Conservation (phyloP, 352 stramenopile genomes). For the Thraustotheca clavata region DNA sequence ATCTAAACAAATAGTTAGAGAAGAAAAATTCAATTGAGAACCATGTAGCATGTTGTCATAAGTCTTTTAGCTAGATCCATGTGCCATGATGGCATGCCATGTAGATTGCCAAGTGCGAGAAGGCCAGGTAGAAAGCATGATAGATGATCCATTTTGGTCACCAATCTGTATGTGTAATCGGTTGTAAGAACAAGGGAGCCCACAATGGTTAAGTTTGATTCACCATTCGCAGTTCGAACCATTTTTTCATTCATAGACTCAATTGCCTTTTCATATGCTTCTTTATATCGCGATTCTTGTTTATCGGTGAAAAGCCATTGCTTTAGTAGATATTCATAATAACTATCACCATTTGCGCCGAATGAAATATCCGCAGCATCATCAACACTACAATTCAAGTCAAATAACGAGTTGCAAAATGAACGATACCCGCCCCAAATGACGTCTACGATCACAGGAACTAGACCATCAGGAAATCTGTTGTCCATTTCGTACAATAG, state of each 20-base stretch:
- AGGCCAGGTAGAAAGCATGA: slow-evolving; percentile 83
- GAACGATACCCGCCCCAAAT: slow-evolving; percentile 22
- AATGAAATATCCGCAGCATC: slow-evolving; percentile 32
- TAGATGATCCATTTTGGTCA: slow-evolving; percentile 70
- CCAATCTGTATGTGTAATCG: slow-evolving; percentile 17
- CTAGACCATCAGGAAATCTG: slow-evolving; percentile 33
- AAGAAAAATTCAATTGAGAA: slow-evolving; percentile 11
- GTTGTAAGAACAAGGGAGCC: slow-evolving; percentile 28
- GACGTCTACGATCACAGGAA: slow-evolving; percentile 38
- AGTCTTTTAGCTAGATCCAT: slow-evolving; percentile 63
- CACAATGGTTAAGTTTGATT: slow-evolving; percentile 36
- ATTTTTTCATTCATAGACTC: slow-evolving; percentile 38
- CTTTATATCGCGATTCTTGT: slow-evolving; percentile 32
- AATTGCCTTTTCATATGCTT: slow-evolving; percentile 47
- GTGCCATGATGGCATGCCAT: slow-evolving; percentile 47
- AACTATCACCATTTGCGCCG: slow-evolving; percentile 52
- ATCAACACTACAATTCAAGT: slow-evolving; percentile 9
- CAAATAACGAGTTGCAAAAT: not conserved
- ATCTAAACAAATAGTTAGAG: slow-evolving; percentile 31
- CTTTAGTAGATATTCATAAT: slow-evolving; percentile 76
- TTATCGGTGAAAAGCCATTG: slow-evolving; percentile 57
- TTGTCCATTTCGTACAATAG: slow-evolving; percentile 20
- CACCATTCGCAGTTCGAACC: slow-evolving; percentile 27
- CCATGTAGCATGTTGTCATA: slow-evolving; percentile 59
- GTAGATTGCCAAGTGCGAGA: slow-evolving; percentile 50